Conservation (phyloP, 371 early-diverging fungal genomes). For the Apophysomyces sp. region DNA sequence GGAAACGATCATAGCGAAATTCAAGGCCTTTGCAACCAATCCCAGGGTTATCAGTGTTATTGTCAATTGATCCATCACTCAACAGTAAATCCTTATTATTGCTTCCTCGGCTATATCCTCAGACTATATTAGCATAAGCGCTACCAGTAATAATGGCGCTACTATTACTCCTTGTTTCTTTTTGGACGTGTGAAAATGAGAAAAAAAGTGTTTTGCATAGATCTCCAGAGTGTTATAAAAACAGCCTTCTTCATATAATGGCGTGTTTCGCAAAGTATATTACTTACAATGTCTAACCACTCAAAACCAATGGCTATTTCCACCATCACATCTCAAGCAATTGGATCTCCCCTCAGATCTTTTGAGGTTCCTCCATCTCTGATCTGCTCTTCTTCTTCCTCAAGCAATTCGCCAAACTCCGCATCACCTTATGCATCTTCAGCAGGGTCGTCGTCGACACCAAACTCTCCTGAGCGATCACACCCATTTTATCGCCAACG, state of each 20-base stretch:
- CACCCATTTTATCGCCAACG: not conserved
- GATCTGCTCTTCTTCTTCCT: not conserved
- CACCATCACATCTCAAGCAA: not conserved
- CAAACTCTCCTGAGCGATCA: not conserved
- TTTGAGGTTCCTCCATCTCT: not conserved
- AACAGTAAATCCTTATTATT: not conserved
- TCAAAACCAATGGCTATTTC: constrained; percentile 1
- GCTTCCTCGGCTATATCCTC: not conserved
- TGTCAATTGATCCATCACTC: not conserved
- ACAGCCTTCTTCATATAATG: not conserved
- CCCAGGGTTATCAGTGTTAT: not conserved
- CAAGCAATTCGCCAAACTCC: not conserved
- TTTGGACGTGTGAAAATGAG: not conserved
- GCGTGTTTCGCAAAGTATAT: not conserved
- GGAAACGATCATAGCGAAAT: no score
- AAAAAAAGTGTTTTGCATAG: not conserved
- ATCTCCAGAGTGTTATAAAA: not conserved
- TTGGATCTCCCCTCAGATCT: not conserved
- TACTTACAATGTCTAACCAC: not conserved
- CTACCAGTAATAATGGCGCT: not conserved
- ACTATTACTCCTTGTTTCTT: not conserved
- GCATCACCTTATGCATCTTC: not conserved
- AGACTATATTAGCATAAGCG: not conserved
- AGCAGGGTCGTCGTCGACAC: not conserved
- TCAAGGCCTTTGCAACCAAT: not conserved